Evolutionary conservation across 2,329 filamentous ascomycete species (phyloP), one percentile per base, ranked within the genome.

Genomic region (Scedosporium apiospermum): DNA sequence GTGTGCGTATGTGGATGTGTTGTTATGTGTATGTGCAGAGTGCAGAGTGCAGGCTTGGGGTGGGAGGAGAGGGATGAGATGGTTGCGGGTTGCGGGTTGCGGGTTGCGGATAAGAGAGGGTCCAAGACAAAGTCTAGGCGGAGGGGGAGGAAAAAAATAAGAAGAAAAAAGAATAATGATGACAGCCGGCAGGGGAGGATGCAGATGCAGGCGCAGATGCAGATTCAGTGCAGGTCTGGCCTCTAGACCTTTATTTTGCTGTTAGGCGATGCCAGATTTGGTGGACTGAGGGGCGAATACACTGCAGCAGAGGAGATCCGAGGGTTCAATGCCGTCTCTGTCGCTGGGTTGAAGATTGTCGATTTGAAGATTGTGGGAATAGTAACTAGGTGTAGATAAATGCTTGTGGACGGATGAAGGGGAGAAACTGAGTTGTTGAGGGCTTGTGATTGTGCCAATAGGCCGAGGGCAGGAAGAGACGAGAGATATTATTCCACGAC

Each of bases 71-170:
- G 60, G 9, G 49, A 58, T 44, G 61, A n/a, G 60, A 58, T 60
- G 42, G 46, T 34, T 49, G n/a, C 12, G 51, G 51, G n/a, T n/a
- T n/a, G n/a, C n/a, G n/a, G n/a, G n/a, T n/a, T n/a, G n/a, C n/a
- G n/a, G 42, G 46, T 34, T 49, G n/a, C 12, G 51, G 51, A 18
- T 55, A 18, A 23, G 23, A 65, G 58, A 59, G 23, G 44, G 60
- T 41, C 27, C 26, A 41, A 27, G 23, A n/a, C 53, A 62, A 62
- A 30, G 60, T 60, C 63, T 65, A 62, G 57, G 58, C 27, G 34
- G 34, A 42, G 9, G 30, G 30, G n/a, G 10, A 41, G 64, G 64
- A 63, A 44, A 44, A 57, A 21, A 63, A 62, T 62, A 65, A 61
- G 30, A 21, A 44, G 12, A 57, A 46, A n/a, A n/a, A 62, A 41